Evolutionary conservation across 306 rosid species (phyloP), one percentile per base, ranked within the genome.

Genomic region (Luffa acutangula): DNA sequence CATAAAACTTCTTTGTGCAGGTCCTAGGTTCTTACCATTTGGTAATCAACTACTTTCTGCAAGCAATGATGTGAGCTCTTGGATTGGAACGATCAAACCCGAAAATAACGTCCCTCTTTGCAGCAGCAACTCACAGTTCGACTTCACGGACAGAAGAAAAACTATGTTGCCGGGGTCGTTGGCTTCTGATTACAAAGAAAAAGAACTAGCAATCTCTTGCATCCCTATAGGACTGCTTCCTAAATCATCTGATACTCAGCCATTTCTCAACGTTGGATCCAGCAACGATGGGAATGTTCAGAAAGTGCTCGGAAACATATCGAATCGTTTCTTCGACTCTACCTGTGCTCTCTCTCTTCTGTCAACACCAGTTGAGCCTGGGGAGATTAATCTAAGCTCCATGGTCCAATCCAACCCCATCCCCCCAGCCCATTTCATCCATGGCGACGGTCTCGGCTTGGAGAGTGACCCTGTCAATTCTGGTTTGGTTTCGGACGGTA

Each of bases 321-420:
- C 84, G 18, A 59, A 66, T 63, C 62, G 78, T 48, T 76, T 72
- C 75, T 12, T 43, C 17, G 81, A 83, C 20, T 82, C 92, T 11
- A 57, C 81, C 51, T 72, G 88, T 87, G 90, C 90, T 87, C 90
- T 83, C 90, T 89, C 92, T 89, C 92, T 87, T 89, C 92, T 89
- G 90, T 89, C 92, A 89, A 81, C 87, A 60, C 86, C 85, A 81
- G 74, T 81, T 66, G 83, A 53, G 48, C 49, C 54, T 17, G 64
- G 78, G 77, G 88, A 86, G 80, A 79, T 80, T 62, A 83, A 82
- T 62, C 65, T 83, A 72, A 83, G 82, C 80, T 80, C 79, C 83
- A 78, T 45, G 69, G 62, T 79, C 78, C 86, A 60, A 57, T 67
- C 88, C 81, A 84, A 81, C 79, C 67, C 78, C 34, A 52, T 65